Evolutionary conservation across 495 filamentous ascomycete genomes (phyloP).

Genomic region (Penicillium pulvis): DNA sequence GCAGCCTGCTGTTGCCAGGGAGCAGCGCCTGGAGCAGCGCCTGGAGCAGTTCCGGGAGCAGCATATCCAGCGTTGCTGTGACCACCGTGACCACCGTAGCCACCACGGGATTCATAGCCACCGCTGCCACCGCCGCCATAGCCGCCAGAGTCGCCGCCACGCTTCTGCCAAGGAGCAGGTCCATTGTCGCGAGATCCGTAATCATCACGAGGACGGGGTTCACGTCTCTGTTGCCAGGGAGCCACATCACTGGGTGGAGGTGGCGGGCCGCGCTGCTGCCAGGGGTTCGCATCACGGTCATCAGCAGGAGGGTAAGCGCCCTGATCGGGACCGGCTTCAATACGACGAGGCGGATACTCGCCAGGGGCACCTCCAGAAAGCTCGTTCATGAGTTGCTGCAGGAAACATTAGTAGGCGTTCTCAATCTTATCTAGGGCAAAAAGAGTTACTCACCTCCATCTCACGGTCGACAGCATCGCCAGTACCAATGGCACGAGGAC

Average conservation of each 20-base stretch:
- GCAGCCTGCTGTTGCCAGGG: constrained; percentile 70
- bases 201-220: constrained; percentile 54
- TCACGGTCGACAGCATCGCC: constrained; percentile 91
- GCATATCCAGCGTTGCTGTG: constrained; percentile 18
- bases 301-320: constrained; percentile 51
- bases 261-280: constrained; percentile 81
- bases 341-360: constrained; percentile 70
- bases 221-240: constrained; percentile 68
- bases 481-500: constrained; percentile 66
- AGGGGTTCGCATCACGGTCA: constrained; percentile 73
- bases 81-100: constrained; percentile 38
- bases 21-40: constrained; percentile 60
- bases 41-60: constrained; percentile 48
- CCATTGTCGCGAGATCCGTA: constrained; percentile 30
- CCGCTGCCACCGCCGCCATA: constrained; percentile 24
- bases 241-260: constrained; percentile 86
- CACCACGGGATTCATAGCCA: constrained; percentile 35
- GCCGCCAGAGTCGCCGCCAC: constrained; percentile 42
- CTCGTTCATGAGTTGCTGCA: constrained; percentile 95
- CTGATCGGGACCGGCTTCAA: constrained; percentile 78
- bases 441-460: constrained; percentile 72
- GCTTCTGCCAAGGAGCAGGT: constrained; percentile 56
- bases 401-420: constrained; percentile 35
- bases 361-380: constrained; percentile 74
- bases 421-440: not conserved